phyloP scores from a whole-genome alignment of 1,139 yeast genomes.

The Protomyces inouyei region DNA sequence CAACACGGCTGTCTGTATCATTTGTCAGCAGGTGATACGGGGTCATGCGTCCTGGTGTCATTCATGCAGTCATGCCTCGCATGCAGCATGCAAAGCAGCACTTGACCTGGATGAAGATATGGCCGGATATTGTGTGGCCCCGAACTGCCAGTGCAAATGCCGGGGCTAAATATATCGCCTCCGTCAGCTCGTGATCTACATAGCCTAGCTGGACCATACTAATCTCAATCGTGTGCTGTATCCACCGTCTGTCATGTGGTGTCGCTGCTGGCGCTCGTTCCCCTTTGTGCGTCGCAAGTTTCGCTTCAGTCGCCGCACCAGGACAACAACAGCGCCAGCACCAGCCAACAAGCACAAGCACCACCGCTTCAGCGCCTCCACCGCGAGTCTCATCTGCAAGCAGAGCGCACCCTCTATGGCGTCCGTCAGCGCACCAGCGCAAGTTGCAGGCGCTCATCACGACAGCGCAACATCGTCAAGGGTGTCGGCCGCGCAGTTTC shows the following conservation, averaged over 20 bases:
- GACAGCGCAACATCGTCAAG: background rate
- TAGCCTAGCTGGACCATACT: too few species aligned
- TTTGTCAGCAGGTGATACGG: constrained; percentile 72
- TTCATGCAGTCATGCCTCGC: constrained; percentile 85
- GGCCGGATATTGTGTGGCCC: constrained; percentile 13
- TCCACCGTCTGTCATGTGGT: background rate
- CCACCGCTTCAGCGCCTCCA: too few species aligned
- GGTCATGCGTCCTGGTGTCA: constrained; percentile 66
- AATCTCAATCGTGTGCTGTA: background rate
- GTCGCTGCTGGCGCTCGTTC: background rate
- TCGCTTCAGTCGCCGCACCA: background rate
- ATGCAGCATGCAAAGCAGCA: constrained; percentile 58
- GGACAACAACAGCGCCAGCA: background rate
- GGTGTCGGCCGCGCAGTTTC: background rate
- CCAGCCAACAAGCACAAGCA: background rate
- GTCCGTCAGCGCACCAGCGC: too few species aligned
- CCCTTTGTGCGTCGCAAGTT: background rate
- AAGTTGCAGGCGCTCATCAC: too few species aligned
- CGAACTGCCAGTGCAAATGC: constrained; percentile 14
- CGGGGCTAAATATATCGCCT: background rate
- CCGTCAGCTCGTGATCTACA: too few species aligned
- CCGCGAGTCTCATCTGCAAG: too few species aligned
- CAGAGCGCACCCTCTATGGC: too few species aligned
- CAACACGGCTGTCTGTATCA: constrained; percentile 48
- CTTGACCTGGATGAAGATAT: background rate